Conservation (phyloP, 768 basidiomycete genomes). For the Xerocomellus intermedius region DNA sequence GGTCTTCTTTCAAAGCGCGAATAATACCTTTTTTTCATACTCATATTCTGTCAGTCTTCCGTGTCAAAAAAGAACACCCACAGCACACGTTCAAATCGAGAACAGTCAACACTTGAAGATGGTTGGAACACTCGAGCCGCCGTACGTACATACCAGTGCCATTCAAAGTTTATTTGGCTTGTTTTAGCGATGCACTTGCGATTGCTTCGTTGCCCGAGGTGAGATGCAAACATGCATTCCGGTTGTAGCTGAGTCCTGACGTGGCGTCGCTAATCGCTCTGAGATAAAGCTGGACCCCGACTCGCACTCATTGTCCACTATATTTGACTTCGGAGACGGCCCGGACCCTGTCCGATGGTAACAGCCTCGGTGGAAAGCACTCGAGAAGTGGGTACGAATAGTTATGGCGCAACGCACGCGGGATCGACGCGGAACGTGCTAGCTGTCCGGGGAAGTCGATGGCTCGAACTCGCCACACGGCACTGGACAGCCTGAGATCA, state of each 20-base stretch:
- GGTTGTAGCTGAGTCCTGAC: not conserved
- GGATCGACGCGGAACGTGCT: constrained; percentile 3
- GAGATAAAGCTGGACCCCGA: not conserved
- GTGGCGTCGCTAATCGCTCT: not conserved
- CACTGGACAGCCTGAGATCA: not conserved
- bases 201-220: not conserved
- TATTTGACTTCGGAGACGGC: not conserved
- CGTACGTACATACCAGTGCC: too few species aligned
- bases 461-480: not conserved
- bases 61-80: not conserved
- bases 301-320: not conserved
- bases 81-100: not conserved
- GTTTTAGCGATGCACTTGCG: not conserved
- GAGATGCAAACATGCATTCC: not conserved
- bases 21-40: not conserved
- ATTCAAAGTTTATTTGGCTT: not conserved
- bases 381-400: not conserved
- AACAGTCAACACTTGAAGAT: not conserved
- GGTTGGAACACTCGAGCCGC: too few species aligned
- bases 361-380: constrained; percentile 1
- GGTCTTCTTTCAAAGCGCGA: constrained; percentile 3
- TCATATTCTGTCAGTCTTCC: not conserved
- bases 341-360: not conserved
- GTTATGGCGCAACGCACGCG: not conserved
- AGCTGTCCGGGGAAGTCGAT: not conserved